Evolutionary conservation across 164 flowering plant species (phyloP).

Genomic region (Sedum album): DNA sequence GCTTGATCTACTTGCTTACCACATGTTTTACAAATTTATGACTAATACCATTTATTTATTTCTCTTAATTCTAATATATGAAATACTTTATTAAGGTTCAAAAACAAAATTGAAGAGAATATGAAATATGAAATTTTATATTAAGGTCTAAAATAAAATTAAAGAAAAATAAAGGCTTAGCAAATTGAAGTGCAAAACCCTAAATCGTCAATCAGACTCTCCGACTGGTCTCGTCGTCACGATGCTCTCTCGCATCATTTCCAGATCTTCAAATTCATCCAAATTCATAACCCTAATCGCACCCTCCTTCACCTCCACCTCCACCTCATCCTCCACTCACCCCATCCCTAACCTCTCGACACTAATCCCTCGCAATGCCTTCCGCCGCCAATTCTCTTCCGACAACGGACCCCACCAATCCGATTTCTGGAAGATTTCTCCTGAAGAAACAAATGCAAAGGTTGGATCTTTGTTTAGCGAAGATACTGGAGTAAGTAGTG

Average conservation of each 20-base stretch:
- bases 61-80: no score
- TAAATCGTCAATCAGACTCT: not conserved
- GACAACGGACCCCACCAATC: not conserved
- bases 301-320: not conserved
- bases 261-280: not conserved
- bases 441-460: not conserved
- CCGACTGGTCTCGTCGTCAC: not conserved
- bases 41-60: no score
- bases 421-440: not conserved
- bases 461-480: not conserved
- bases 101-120: no score
- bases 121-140: no score
- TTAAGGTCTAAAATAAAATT: no score
- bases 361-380: not conserved
- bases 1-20: no score
- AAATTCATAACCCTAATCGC: not conserved
- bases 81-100: no score
- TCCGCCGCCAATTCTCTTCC: not conserved
- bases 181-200: not conserved
- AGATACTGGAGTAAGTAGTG: not conserved
- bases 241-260: slow-evolving; percentile 5
- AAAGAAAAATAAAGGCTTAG: no score
- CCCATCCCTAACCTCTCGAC: not conserved
- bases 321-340: not conserved
- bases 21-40: no score